Evolutionary conservation across 352 stramenopile species (phyloP), one percentile per base, ranked within the genome.

Genomic region (Phytophthora pini): DNA sequence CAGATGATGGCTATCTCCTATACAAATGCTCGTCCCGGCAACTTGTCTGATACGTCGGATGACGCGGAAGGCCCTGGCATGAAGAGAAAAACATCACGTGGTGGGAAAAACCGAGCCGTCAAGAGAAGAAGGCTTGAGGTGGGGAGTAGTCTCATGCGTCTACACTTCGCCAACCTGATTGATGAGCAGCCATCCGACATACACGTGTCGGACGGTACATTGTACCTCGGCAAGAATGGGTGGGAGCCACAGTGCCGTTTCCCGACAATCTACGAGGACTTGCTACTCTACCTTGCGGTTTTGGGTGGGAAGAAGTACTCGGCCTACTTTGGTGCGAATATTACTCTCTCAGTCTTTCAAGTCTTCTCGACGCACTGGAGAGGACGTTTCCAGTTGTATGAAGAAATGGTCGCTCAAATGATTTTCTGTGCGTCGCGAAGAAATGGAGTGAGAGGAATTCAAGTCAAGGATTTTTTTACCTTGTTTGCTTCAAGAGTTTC

Each of bases 251-350:
- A 17, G 17, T 17, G 17, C 17, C 17, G 17, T 17, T 17, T 17
- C 17, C 17, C 17, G 17, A 17, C 17, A 17, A 17, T 0, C 17
- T 0, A 17, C 17, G 17, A 17, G 17, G 70, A 79, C 43, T 20
- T 67, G 32, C 26, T 67, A 20, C 34, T 56, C 2, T 60, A 67
- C 31, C 49, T 67, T 8, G 40, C 58, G 4, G 17, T 66, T 5
- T 20, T 66, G 12, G 49, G 58, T n/a, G 49, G 58, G 31, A 59
- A 54, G 31, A 55, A 49, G 32, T 66, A 26, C 38, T 57, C 57
- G 13, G 13, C 20, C 2, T 58, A 65, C 40, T 58, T 41, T 54
- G 22, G 36, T 10, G 29, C 12, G 4, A 29, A 62, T n/a, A 49
- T 34, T 17, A 47, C 34, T 2, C 12, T 12, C 13, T 22, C 17